A percentile compares a stretch with the other conserved stretches of the same genome.
Evolutionary conservation across 2,329 filamentous ascomycete genomes (phyloP).

Genomic region (Davidsoniella virescens): DNA sequence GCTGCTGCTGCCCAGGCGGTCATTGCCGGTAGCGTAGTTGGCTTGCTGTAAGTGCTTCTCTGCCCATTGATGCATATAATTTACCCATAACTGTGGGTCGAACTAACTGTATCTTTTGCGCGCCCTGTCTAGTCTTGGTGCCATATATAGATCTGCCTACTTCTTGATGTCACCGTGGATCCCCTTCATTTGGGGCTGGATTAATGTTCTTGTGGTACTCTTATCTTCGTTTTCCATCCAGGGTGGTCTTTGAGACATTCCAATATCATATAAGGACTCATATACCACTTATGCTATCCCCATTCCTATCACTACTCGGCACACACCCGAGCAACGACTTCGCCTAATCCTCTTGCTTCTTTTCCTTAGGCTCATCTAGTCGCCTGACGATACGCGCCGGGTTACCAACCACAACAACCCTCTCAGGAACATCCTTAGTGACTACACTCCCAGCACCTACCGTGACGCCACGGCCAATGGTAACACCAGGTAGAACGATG

Average conservation of each 20-base stretch:
- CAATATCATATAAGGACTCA: too few relatives aligned
- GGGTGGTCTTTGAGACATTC: slow-evolving; percentile 50
- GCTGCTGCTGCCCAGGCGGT: slow-evolving; percentile 62
- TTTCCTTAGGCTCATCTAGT: not conserved
- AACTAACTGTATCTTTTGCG: not conserved
- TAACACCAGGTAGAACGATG: slow-evolving; percentile 59
- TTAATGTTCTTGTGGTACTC: slow-evolving; percentile 68
- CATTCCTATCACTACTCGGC: not conserved
- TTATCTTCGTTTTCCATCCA: slow-evolving; percentile 88
- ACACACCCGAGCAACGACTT: not conserved
- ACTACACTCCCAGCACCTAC: slow-evolving; percentile 74
- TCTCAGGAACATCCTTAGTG: slow-evolving; percentile 55
- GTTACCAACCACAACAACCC: slow-evolving; percentile 48
- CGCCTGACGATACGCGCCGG: slow-evolving; percentile 39
- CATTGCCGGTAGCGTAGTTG: slow-evolving; percentile 66
- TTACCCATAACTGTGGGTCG: not conserved
- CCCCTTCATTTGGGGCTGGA: slow-evolving; percentile 72
- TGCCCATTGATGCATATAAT: not conserved
- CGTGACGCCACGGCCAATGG: slow-evolving; percentile 55
- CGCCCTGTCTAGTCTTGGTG: slow-evolving; percentile 47
- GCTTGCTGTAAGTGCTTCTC: slow-evolving; percentile 48
- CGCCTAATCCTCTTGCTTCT: slow-evolving; percentile 3
- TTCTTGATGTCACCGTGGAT: slow-evolving; percentile 93
- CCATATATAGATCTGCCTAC: slow-evolving; percentile 65
- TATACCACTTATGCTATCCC: not conserved